Evolutionary conservation across 116 monocot genomes (phyloP), one percentile per base, ranked within the genome.

Genomic region (Phalaenopsis hybrid): DNA sequence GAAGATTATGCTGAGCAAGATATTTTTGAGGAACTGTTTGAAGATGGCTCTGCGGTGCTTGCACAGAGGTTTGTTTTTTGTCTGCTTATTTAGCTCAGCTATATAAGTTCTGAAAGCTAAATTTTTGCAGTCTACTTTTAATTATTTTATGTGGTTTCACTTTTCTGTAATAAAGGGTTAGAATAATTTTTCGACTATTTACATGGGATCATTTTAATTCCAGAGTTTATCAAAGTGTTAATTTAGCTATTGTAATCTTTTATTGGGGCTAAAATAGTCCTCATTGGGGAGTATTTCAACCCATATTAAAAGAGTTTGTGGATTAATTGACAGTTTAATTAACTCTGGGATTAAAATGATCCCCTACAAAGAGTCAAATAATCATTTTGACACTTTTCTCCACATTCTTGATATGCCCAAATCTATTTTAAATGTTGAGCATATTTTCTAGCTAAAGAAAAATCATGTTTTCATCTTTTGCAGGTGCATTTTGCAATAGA

Each of bases 31-130:
- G 90, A 90, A 87, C 83, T 90, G 41, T 90, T 85, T 81, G 90
- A 90, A 75, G 85, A 90, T 77, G 90, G 87, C 18, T 90, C 90
- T 44, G 83, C 90, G 69, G 72, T 90, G 69, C 83, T 90, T 81
- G 76, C 88, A 48, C 83, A 82, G 50, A 85, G 88, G 88, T 88
- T 7, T 44, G 79, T 67, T 65, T 73, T 21, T 50, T 59, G 45
- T 73, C 72, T 37, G 16, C 72, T 13, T 34, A 41, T 37, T 15
- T 37, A 73, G 72, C 41, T 34, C 15, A 41, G 12, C 6, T 0
- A 73, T 73, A 73, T 73, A 73, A 34, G 37, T 73, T 20, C 25
- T 65, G 7, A 23, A 3, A 23, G 3, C 65, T 21, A 34, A 34
- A 13, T 16, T 73, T 11, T 34, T 11, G 37, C 37, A 37, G 37